Conservation (phyloP, 768 basidiomycete genomes). For the Hygrocybe punicea region DNA sequence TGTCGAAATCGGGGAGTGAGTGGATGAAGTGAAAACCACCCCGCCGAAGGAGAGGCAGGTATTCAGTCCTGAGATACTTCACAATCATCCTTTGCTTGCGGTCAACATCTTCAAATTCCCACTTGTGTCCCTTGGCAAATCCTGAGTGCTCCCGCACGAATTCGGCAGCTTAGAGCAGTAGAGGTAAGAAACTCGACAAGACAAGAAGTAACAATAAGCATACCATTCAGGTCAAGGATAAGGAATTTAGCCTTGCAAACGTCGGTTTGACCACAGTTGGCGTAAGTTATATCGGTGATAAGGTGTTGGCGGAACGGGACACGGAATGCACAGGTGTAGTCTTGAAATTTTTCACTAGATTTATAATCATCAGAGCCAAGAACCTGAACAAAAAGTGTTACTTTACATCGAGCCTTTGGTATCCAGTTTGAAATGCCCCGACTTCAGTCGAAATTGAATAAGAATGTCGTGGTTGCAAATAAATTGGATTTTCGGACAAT, state of each 20-base stretch:
- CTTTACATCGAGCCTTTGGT: slow-evolving; percentile 5
- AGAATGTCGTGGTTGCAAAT: slow-evolving; percentile 25
- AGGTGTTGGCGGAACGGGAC: slow-evolving; percentile 5
- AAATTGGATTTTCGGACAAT: slow-evolving; percentile 19
- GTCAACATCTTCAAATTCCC: slow-evolving; percentile 5
- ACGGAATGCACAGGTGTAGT: slow-evolving; percentile 3
- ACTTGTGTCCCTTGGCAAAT: neutral
- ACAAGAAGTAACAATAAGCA: neutral
- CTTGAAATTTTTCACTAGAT: neutral
- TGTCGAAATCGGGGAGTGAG: slow-evolving; percentile 23
- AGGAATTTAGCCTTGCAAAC: slow-evolving; percentile 7
- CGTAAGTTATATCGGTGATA: slow-evolving; percentile 2
- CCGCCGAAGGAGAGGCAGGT: slow-evolving; percentile 17
- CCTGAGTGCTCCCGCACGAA: slow-evolving; percentile 2
- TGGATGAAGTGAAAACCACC: slow-evolving; percentile 24
- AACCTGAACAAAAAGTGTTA: neutral
- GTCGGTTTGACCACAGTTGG: neutral
- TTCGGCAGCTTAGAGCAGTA: slow-evolving; percentile 4
- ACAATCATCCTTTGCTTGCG: slow-evolving; percentile 7
- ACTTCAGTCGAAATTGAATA: slow-evolving; percentile 14
- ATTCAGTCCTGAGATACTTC: slow-evolving; percentile 16
- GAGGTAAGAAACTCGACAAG: neutral
- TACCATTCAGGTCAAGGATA: slow-evolving; percentile 13
- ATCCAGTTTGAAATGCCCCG: slow-evolving; percentile 18
- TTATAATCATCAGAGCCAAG: neutral